Conservation (phyloP, 148 eudicot genomes). For the Camellia lanceoleosa region DNA sequence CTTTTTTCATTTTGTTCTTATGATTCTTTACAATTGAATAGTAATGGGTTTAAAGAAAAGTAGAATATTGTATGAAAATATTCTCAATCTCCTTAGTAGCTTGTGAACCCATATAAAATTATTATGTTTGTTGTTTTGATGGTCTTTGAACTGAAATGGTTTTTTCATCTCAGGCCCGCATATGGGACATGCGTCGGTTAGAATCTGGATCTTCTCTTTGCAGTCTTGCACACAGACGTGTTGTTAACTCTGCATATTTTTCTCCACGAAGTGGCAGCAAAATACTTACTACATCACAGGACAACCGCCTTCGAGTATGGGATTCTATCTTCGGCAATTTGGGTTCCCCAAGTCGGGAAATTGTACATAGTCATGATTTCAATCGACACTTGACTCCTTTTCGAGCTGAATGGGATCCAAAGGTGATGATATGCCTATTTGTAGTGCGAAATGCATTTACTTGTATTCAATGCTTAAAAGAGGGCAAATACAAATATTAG, state of each 20-base stretch:
- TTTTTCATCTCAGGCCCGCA: slow-evolving; percentile 60
- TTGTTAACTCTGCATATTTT: slow-evolving; percentile 93
- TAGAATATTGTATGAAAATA: background rate
- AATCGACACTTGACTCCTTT: slow-evolving; percentile 90
- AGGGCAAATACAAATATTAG: background rate
- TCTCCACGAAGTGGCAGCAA: slow-evolving; percentile 90
- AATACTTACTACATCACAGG: slow-evolving; percentile 88
- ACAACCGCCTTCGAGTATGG: slow-evolving; percentile 93
- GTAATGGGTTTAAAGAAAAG: background rate
- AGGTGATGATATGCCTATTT: slow-evolving; percentile 39
- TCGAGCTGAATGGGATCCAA: slow-evolving; percentile 99
- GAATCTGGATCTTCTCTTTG: slow-evolving; percentile 67
- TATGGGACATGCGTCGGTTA: slow-evolving; percentile 87
- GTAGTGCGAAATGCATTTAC: background rate
- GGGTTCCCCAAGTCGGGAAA: slow-evolving; percentile 91
- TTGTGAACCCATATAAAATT: background rate
- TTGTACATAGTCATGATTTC: slow-evolving; percentile 97
- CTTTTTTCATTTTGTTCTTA: background rate
- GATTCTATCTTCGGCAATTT: slow-evolving; percentile 74
- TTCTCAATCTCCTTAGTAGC: slow-evolving; percentile 1
- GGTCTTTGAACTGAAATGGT: slow-evolving; percentile 10
- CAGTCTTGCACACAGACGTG: slow-evolving; percentile 76
- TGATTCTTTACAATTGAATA: background rate
- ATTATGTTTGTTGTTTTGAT: background rate
- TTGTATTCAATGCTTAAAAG: background rate